Percentiles rank a stretch among this genome's conserved stretches.
Conservation (phyloP, 352 stramenopile species). For the Phytophthora vignae region DNA sequence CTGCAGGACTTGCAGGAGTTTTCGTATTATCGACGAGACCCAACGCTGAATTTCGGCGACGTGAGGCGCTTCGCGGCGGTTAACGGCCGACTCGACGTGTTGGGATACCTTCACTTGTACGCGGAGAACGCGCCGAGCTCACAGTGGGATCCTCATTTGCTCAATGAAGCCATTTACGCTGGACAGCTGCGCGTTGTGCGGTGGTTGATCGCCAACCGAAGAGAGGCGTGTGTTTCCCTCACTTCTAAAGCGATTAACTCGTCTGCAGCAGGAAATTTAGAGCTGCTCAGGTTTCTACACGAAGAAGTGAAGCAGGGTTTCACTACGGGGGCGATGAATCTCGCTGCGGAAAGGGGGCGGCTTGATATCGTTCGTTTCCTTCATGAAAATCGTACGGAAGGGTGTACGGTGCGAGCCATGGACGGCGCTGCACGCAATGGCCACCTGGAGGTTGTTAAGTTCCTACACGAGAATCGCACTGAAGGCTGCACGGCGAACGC, state of each 20-base stretch:
- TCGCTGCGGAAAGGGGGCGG: slow-evolving; percentile 16
- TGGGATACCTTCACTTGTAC: slow-evolving; percentile 14
- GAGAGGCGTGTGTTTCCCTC: slow-evolving; percentile 18
- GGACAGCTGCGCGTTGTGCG: slow-evolving; percentile 17
- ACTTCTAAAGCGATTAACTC: slow-evolving; percentile 24
- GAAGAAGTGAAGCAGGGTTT: slow-evolving; percentile 12
- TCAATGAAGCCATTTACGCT: slow-evolving; percentile 18
- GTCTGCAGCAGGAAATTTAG: slow-evolving; percentile 15
- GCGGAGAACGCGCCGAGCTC: slow-evolving; percentile 2
- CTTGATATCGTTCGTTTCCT: slow-evolving; percentile 27
- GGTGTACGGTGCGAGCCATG: slow-evolving; percentile 13
- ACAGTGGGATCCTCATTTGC: slow-evolving; percentile 18
- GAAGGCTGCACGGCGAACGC: slow-evolving; percentile 22
- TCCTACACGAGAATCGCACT: slow-evolving; percentile 21
- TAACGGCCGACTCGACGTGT: slow-evolving; percentile 8
- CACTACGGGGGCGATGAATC: slow-evolving; percentile 24
- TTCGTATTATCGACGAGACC: slow-evolving; percentile 10
- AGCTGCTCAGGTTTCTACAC: slow-evolving; percentile 24
- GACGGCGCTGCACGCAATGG: slow-evolving; percentile 17
- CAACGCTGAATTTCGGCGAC: slow-evolving; percentile 17
- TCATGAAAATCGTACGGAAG: slow-evolving; percentile 17
- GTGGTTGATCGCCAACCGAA: slow-evolving; percentile 10
- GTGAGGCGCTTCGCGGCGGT: slow-evolving; percentile 18
- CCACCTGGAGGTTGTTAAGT: slow-evolving; percentile 22
- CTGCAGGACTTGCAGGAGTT: slow-evolving; percentile 12